These are phyloP conservation scores for Didymella glomerata DNA, from an alignment of 2,329 filamentous ascomycete species.

Conservation along the genomic window DNA sequence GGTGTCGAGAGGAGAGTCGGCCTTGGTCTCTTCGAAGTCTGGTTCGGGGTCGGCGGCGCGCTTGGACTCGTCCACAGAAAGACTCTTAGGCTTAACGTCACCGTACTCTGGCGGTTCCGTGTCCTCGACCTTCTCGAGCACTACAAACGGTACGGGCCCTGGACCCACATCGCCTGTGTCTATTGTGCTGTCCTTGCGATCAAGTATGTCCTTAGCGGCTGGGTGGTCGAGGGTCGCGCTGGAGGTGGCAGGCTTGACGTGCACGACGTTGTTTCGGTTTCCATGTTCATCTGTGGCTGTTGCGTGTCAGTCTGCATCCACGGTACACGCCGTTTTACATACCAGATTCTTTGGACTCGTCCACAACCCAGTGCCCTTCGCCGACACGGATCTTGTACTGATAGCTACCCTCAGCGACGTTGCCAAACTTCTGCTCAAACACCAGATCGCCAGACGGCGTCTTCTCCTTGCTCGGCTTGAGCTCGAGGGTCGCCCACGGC, in stretches of 20 bases:
- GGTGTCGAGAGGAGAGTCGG: slow-evolving; percentile 24
- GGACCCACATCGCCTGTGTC: slow-evolving; percentile 16
- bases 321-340: slow-evolving; percentile 34
- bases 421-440: slow-evolving; percentile 66
- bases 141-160: slow-evolving; percentile 32
- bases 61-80: slow-evolving; percentile 27
- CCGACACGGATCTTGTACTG: slow-evolving; percentile 80
- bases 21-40: slow-evolving; percentile 28
- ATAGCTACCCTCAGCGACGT: slow-evolving; percentile 66
- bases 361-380: slow-evolving; percentile 69
- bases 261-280: slow-evolving; percentile 63
- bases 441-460: slow-evolving; percentile 63
- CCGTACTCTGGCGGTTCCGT: slow-evolving; percentile 31
- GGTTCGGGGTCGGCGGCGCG: slow-evolving; percentile 36
- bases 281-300: slow-evolving; percentile 62
- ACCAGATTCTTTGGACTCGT: slow-evolving; percentile 70
- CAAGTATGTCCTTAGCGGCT: slow-evolving; percentile 13
- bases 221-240: background rate
- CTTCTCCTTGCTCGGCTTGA: slow-evolving; percentile 60
- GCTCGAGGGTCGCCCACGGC: slow-evolving; percentile 72
- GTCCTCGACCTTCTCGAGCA: slow-evolving; percentile 36
- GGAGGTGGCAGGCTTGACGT: slow-evolving; percentile 38
- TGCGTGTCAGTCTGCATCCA: slow-evolving; percentile 26
- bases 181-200: slow-evolving; percentile 32
- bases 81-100: slow-evolving; percentile 21